A percentile compares a stretch with the other conserved stretches of the same genome.
phyloP scores from a whole-genome alignment of 2,329 filamentous ascomycete genomes.

The Metarhizium rileyi region DNA sequence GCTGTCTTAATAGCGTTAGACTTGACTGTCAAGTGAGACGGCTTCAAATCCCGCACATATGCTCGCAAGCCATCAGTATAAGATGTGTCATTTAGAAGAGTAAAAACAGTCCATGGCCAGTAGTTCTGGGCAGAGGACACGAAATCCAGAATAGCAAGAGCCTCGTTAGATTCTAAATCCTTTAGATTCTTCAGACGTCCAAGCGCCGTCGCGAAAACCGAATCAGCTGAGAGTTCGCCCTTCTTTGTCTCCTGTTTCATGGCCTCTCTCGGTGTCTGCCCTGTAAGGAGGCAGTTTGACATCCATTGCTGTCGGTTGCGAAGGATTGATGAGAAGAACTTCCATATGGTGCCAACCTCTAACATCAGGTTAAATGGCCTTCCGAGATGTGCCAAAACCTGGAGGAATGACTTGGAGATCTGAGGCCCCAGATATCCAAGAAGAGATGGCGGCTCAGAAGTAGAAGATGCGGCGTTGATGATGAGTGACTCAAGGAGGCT shows the following conservation, averaged over 20 bases:
- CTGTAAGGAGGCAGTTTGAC: constrained; percentile 84
- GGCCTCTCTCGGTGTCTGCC: constrained; percentile 70
- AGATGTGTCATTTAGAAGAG: constrained; percentile 60
- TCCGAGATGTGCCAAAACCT: constrained; percentile 66
- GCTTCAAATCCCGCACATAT: constrained; percentile 53
- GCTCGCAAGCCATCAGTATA: constrained; percentile 65
- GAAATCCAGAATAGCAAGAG: constrained; percentile 74
- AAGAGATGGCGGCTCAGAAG: constrained; percentile 82
- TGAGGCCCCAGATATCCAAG: constrained; percentile 79
- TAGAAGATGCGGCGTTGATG: constrained; percentile 52
- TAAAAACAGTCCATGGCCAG: constrained; percentile 89
- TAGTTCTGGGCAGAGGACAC: constrained; percentile 82
- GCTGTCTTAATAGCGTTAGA: constrained; percentile 47
- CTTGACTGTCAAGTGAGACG: constrained; percentile 42
- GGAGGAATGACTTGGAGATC: constrained; percentile 74
- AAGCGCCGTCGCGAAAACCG: constrained; percentile 67
- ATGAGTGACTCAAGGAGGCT: constrained; percentile 65
- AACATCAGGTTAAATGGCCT: constrained; percentile 58
- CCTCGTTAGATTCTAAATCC: constrained; percentile 52
- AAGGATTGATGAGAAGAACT: constrained; percentile 75
- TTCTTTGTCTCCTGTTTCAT: constrained; percentile 47
- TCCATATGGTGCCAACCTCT: constrained; percentile 67
- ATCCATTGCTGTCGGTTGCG: constrained; percentile 93
- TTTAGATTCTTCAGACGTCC: constrained; percentile 58
- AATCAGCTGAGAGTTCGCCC: constrained; percentile 40